Conservation (phyloP, 1,284 basidiomycete genomes). For the Hemileia vastatrix region DNA sequence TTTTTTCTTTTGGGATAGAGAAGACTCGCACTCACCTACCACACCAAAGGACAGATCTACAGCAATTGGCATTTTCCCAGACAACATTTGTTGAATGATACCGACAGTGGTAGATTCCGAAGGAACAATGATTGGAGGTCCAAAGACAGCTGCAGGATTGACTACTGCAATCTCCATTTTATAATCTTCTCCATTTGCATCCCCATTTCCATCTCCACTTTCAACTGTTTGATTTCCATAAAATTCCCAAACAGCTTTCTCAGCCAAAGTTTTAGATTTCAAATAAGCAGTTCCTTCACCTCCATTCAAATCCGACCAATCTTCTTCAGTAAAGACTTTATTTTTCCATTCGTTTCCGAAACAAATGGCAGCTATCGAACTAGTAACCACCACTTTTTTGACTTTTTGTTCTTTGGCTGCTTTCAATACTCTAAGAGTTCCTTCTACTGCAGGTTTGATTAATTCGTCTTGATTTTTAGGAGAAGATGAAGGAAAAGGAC, state of each 20-base stretch:
- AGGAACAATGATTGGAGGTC: no score
- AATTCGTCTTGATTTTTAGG: slow-evolving; percentile 37
- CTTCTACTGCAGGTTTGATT: slow-evolving; percentile 38
- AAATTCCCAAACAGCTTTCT: slow-evolving; percentile 37
- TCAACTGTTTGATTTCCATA: slow-evolving; percentile 21
- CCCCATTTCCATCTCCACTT: no score
- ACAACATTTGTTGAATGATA: not conserved
- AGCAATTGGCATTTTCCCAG: not conserved
- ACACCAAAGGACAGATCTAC: not conserved
- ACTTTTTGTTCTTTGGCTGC: slow-evolving; percentile 34
- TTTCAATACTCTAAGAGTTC: slow-evolving; percentile 36
- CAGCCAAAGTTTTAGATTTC: slow-evolving; percentile 33
- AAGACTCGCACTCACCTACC: not conserved
- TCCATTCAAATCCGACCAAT: slow-evolving; percentile 11
- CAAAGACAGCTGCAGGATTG: slow-evolving; percentile 33
- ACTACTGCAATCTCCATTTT: slow-evolving; percentile 28
- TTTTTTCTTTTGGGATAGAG: no score
- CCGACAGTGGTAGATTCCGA: not conserved
- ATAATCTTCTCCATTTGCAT: slow-evolving; percentile 11
- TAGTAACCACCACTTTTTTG: slow-evolving; percentile 38
- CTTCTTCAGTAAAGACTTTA: slow-evolving; percentile 6
- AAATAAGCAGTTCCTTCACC: slow-evolving; percentile 25
- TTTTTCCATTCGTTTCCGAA: slow-evolving; percentile 16
- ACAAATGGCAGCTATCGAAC: slow-evolving; percentile 35
- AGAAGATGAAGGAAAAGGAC: slow-evolving; percentile 36